A percentile compares a stretch with the other conserved stretches of the same genome.
These are phyloP conservation scores for Phellopilus nigrolimitatus DNA, from an alignment of 1,284 basidiomycete genomes.

Conservation along the genomic window DNA sequence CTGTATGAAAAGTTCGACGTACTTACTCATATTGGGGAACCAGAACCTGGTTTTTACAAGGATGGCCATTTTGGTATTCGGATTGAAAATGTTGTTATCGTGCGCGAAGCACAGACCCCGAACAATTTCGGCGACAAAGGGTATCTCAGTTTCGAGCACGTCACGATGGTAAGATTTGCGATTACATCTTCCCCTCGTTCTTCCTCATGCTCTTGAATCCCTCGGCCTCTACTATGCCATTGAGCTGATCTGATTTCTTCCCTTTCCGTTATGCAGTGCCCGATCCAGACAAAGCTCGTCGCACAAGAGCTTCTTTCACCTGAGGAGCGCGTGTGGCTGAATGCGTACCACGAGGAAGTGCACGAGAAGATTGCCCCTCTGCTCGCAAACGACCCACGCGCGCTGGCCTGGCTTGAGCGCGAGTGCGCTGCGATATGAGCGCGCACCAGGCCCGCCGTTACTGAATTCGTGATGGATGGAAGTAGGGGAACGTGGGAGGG, in stretches of 20 bases:
- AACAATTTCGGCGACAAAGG: slow-evolving; percentile 85
- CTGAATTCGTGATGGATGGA: background rate
- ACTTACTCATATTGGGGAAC: too few relatives aligned
- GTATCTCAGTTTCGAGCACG: slow-evolving; percentile 77
- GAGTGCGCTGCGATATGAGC: slow-evolving; percentile 45
- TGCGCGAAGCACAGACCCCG: slow-evolving; percentile 65
- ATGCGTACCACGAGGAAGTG: slow-evolving; percentile 81
- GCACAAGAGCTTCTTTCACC: slow-evolving; percentile 59
- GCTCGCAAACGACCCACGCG: slow-evolving; percentile 65
- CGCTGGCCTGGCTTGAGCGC: slow-evolving; percentile 74
- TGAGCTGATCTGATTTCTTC: background rate
- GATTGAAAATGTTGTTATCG: slow-evolving; percentile 85
- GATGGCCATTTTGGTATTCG: slow-evolving; percentile 92
- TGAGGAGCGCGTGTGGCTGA: slow-evolving; percentile 78
- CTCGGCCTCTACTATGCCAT: background rate
- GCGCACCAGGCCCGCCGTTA: background rate
- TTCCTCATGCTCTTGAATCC: background rate
- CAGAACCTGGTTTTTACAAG: slow-evolving; percentile 90
- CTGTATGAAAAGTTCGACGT: too few relatives aligned
- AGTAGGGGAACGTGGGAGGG: background rate
- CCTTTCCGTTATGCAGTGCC: slow-evolving; percentile 46
- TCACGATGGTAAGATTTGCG: slow-evolving; percentile 72
- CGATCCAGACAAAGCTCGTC: slow-evolving; percentile 85
- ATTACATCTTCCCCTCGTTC: slow-evolving; percentile 8
- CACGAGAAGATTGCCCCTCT: slow-evolving; percentile 73